Percentiles rank a stretch among this genome's conserved stretches.
Conservation (phyloP, 2,329 filamentous ascomycete genomes). For the Biscogniauxia mediterranea region DNA sequence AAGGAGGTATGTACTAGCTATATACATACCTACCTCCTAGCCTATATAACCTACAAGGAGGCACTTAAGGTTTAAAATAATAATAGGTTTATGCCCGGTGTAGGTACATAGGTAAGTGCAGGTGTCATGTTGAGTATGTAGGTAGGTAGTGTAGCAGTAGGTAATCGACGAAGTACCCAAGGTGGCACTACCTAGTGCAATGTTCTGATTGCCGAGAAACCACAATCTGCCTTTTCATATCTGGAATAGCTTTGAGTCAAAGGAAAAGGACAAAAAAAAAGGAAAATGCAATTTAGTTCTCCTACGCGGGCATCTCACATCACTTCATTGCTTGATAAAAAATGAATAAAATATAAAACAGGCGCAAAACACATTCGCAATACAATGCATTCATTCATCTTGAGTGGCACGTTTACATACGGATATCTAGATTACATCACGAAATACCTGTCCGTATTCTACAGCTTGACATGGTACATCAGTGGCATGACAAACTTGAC, state of each 20-base stretch:
- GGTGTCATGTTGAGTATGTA: too few species aligned
- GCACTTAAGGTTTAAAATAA: not conserved
- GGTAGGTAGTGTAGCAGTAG: too few species aligned
- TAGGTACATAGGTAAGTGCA: too few species aligned
- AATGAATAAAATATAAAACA: too few species aligned
- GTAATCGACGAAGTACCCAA: not conserved
- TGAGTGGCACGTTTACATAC: not conserved
- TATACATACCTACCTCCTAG: too few species aligned
- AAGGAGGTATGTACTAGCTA: too few species aligned
- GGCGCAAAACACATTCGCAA: too few species aligned
- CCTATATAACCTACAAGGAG: too few species aligned
- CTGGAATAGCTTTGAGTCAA: conserved; percentile 13
- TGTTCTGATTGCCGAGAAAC: conserved; percentile 24
- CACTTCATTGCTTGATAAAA: too few species aligned
- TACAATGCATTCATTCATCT: too few species aligned
- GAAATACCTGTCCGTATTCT: not conserved
- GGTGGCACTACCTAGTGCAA: conserved; percentile 14
- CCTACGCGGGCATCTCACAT: not conserved
- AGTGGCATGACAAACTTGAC: not conserved
- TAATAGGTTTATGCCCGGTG: not conserved
- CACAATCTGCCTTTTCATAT: conserved; percentile 13
- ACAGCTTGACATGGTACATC: not conserved
- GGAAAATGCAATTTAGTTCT: not conserved
- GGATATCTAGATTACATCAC: not conserved
- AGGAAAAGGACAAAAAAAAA: not conserved